Evolutionary conservation across 768 basidiomycete species (phyloP).

Genomic region (Phaeolepiota aurea): DNA sequence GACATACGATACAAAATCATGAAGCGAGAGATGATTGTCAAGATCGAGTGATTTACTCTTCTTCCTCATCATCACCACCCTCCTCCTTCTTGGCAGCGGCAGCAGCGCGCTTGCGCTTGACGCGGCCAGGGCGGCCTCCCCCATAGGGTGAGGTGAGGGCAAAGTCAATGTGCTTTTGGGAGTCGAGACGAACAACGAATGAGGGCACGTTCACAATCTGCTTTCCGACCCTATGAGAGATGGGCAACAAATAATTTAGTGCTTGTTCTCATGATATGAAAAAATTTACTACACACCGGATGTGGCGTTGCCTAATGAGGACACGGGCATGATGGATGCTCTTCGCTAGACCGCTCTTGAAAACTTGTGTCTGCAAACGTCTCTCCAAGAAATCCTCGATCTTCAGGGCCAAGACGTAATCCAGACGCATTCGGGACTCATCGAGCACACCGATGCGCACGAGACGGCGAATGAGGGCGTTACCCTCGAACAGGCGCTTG

Average conservation of each 20-base stretch:
- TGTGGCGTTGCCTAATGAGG: constrained; percentile 96
- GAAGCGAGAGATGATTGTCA: not conserved
- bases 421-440: constrained; percentile 97
- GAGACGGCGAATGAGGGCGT: constrained; percentile 90
- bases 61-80: constrained; percentile 86
- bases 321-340: constrained; percentile 98
- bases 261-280: constrained; percentile 1
- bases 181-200: constrained; percentile 98
- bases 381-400: constrained; percentile 99
- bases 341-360: constrained; percentile 98
- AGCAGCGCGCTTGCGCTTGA: constrained; percentile 96
- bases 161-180: constrained; percentile 99
- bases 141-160: constrained; percentile 94
- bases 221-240: constrained; percentile 73
- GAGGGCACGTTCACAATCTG: constrained; percentile 99
- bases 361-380: constrained; percentile 97
- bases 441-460: constrained; percentile 99
- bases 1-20: constrained; percentile 2
- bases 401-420: constrained; percentile 99
- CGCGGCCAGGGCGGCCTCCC: constrained; percentile 89
- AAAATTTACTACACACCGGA: constrained; percentile 55
- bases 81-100: constrained; percentile 89
- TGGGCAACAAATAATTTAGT: not conserved
- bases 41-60: constrained; percentile 41
- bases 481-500: constrained; percentile 99